phyloP scores from a whole-genome alignment of 2,329 filamentous ascomycete genomes.

The Westerdykella ornata region DNA sequence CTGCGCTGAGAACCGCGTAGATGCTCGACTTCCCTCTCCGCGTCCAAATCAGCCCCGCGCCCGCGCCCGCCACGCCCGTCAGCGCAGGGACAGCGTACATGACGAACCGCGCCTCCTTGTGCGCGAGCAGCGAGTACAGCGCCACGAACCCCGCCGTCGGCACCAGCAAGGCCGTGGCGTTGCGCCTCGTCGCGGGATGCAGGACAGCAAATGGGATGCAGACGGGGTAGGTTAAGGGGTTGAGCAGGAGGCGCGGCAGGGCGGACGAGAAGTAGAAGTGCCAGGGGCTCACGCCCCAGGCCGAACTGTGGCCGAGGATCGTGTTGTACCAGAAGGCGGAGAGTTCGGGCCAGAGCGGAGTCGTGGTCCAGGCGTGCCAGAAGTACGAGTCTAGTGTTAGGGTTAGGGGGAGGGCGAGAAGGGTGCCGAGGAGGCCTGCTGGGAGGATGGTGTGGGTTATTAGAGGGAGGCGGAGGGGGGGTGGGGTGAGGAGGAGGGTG shows the following conservation, averaged over 20 bases:
- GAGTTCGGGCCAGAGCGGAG: constrained; percentile 58
- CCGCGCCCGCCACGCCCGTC: constrained; percentile 68
- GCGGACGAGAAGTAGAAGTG: constrained; percentile 79
- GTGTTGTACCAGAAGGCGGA: constrained; percentile 89
- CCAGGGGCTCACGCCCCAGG: constrained; percentile 84
- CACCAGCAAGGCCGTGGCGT: constrained; percentile 49
- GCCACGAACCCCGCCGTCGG: constrained; percentile 67
- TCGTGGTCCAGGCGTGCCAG: constrained; percentile 38
- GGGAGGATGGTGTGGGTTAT: background rate
- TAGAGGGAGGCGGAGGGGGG: background rate
- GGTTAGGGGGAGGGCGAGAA: background rate
- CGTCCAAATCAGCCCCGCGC: constrained; percentile 57
- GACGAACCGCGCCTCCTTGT: constrained; percentile 95
- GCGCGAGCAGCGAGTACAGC: constrained; percentile 80
- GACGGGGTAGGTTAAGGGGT: constrained; percentile 58
- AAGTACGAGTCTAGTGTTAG: constrained; percentile 27
- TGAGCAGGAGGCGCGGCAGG: constrained; percentile 75
- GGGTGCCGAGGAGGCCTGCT: background rate
- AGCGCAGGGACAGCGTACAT: constrained; percentile 78
- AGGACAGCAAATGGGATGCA: constrained; percentile 47
- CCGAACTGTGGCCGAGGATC: constrained; percentile 69
- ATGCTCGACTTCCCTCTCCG: constrained; percentile 56
- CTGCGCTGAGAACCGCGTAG: constrained; percentile 50
- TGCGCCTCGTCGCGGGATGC: constrained; percentile 40
- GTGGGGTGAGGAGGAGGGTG: background rate